phyloP scores from a whole-genome alignment of 768 basidiomycete species.

The Tulasnella calospora region DNA sequence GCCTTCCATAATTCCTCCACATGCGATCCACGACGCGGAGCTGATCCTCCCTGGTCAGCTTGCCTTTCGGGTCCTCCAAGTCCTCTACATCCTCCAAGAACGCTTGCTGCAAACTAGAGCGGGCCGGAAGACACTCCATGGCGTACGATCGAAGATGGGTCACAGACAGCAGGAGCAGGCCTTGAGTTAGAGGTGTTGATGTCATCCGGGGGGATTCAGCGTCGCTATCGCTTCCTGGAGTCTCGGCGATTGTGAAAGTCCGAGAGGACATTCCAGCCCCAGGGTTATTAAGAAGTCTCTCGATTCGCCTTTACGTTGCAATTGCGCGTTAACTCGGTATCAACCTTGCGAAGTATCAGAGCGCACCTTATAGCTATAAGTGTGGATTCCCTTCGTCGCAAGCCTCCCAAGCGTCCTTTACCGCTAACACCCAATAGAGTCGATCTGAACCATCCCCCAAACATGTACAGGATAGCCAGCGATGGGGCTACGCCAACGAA shows the following conservation, averaged over 20 bases:
- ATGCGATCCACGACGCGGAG: slow-evolving; percentile 73
- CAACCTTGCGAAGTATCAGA: slow-evolving; percentile 20
- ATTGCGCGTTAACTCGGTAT: not conserved
- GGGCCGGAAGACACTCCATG: slow-evolving; percentile 50
- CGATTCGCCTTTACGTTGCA: slow-evolving; percentile 50
- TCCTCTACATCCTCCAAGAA: slow-evolving; percentile 83
- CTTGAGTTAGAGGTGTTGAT: slow-evolving; percentile 49
- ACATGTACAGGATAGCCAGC: slow-evolving; percentile 68
- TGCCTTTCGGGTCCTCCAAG: slow-evolving; percentile 59
- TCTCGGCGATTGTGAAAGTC: not conserved
- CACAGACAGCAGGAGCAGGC: slow-evolving; percentile 67
- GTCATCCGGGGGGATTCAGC: not conserved
- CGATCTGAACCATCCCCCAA: slow-evolving; percentile 49
- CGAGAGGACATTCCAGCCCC: not conserved
- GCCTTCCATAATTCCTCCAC: slow-evolving; percentile 79
- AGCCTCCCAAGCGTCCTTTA: slow-evolving; percentile 55
- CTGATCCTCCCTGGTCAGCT: slow-evolving; percentile 64
- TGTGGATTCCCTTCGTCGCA: slow-evolving; percentile 47
- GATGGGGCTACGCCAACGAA: slow-evolving; percentile 95
- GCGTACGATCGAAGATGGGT: slow-evolving; percentile 63
- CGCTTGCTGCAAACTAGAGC: slow-evolving; percentile 61
- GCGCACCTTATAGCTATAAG: slow-evolving; percentile 65
- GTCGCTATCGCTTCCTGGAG: slow-evolving; percentile 5
- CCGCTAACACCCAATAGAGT: slow-evolving; percentile 51
- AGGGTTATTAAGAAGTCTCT: slow-evolving; percentile 50